These are phyloP conservation scores for Saxophila tyrrhenica DNA, from an alignment of 495 filamentous ascomycete species.

Conservation along the genomic window DNA sequence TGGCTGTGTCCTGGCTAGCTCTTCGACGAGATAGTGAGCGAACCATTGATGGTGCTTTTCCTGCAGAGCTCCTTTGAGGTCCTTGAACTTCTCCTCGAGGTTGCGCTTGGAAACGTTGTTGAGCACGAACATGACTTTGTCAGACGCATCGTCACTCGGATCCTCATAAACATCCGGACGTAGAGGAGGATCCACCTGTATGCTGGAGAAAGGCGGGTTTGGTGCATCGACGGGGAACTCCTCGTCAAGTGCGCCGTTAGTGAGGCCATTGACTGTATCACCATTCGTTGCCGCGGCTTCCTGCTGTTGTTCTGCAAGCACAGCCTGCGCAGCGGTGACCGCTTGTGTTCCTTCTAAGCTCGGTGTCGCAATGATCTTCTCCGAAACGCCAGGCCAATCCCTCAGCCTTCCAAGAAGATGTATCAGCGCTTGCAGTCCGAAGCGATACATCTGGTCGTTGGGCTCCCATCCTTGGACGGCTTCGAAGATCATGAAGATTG, in stretches of 20 bases:
- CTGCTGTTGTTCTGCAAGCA: constrained; percentile 44
- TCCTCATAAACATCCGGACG: constrained; percentile 55
- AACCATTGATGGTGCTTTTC: constrained; percentile 90
- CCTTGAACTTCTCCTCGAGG: constrained; percentile 65
- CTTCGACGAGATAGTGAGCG: constrained; percentile 86
- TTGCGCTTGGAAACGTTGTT: constrained; percentile 93
- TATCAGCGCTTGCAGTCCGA: constrained; percentile 90
- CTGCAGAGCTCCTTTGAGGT: constrained; percentile 65
- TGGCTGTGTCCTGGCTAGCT: constrained; percentile 89
- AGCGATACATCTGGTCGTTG: constrained; percentile 90
- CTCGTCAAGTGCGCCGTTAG: constrained; percentile 57
- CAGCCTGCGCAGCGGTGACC: constrained; percentile 68
- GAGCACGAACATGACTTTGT: constrained; percentile 87
- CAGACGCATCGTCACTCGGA: constrained; percentile 71
- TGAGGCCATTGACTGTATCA: constrained; percentile 21
- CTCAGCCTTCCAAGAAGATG: constrained; percentile 70
- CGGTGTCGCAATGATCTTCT: constrained; percentile 66
- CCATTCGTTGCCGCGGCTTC: constrained; percentile 37
- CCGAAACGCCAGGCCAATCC: constrained; percentile 88
- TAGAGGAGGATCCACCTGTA: constrained; percentile 60
- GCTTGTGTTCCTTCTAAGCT: constrained; percentile 73
- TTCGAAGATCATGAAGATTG: constrained; percentile 89
- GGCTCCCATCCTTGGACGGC: constrained; percentile 72
- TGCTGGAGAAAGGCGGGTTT: constrained; percentile 52
- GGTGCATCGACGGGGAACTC: constrained; percentile 42